These are phyloP conservation scores for Ophioceras dolichostomum DNA, from an alignment of 2,329 filamentous ascomycete genomes.

Conservation along the genomic window DNA sequence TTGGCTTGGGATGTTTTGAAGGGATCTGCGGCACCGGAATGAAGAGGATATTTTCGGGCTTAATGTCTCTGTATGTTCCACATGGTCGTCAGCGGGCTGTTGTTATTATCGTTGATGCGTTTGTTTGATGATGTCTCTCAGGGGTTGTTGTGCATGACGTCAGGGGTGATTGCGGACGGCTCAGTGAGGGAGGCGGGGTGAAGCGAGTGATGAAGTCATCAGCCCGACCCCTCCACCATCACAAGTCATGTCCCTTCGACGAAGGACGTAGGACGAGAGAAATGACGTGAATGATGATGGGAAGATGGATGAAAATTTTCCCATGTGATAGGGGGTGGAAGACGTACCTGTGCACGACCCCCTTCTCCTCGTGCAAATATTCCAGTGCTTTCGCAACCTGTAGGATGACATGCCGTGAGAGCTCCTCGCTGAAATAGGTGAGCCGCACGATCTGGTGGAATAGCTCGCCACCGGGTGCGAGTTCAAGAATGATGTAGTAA, in stretches of 20 bases:
- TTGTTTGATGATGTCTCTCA: constrained; percentile 17
- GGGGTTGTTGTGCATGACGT: not conserved
- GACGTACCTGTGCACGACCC: constrained; percentile 98
- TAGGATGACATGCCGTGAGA: constrained; percentile 86
- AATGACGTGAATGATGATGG: no score
- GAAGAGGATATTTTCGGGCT: constrained; percentile 94
- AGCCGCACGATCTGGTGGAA: constrained; percentile 98
- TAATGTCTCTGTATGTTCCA: constrained; percentile 78
- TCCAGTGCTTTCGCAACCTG: constrained; percentile 92
- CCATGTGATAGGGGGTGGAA: no score
- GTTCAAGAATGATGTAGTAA: constrained; percentile 93
- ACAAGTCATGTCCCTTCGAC: no score
- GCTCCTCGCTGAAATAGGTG: constrained; percentile 95
- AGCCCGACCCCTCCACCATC: no score
- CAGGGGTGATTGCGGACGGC: not conserved
- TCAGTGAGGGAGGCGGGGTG: no score
- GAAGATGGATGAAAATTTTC: no score
- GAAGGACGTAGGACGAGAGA: no score
- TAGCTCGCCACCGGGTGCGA: constrained; percentile 88
- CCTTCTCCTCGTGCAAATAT: constrained; percentile 88
- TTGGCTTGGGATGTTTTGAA: constrained; percentile 68
- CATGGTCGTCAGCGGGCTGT: constrained; percentile 1
- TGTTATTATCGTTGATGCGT: not conserved
- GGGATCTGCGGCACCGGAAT: constrained; percentile 75
- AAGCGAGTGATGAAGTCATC: no score